phyloP scores from a whole-genome alignment of 441 rosid genomes.

The Breynia disticha region DNA sequence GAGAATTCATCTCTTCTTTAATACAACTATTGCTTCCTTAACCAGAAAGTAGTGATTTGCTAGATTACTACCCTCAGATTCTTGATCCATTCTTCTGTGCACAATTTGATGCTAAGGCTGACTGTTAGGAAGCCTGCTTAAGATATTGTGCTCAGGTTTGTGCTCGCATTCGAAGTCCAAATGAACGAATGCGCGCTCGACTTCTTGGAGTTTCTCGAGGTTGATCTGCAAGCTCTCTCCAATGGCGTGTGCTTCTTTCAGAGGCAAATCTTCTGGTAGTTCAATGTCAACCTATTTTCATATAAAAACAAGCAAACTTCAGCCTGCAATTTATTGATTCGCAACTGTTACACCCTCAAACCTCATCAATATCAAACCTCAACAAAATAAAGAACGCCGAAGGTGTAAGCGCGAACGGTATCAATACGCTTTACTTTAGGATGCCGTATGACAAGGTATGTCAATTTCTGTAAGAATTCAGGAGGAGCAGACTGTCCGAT shows the following conservation, averaged over 20 bases:
- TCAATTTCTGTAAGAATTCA: conserved; percentile 60
- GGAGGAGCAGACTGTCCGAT: conserved; percentile 75
- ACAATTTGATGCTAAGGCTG: conserved; percentile 9
- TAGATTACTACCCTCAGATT: too few species aligned
- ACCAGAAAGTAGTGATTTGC: too few species aligned
- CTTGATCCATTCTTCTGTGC: not conserved
- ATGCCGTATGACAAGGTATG: conserved; percentile 57
- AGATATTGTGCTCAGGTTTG: conserved; percentile 75
- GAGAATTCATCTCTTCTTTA: too few species aligned
- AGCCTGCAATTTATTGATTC: not conserved
- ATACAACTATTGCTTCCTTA: too few species aligned
- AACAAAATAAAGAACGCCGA: conserved; percentile 72
- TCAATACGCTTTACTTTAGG: conserved; percentile 56
- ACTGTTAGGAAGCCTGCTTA: conserved; percentile 50
- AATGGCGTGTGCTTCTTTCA: conserved; percentile 65
- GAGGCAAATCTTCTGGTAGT: conserved; percentile 66
- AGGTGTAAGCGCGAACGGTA: conserved; percentile 74
- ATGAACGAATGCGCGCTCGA: conserved; percentile 84
- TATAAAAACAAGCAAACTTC: not conserved
- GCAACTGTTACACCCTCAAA: not conserved
- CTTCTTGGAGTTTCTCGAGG: conserved; percentile 70
- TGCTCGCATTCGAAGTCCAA: conserved; percentile 78
- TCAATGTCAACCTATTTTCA: conserved; percentile 65
- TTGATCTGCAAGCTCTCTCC: conserved; percentile 75
- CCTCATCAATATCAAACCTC: conserved; percentile 38